Conservation (phyloP, 257 asterid genomes). For the Penstemon newberryi region DNA sequence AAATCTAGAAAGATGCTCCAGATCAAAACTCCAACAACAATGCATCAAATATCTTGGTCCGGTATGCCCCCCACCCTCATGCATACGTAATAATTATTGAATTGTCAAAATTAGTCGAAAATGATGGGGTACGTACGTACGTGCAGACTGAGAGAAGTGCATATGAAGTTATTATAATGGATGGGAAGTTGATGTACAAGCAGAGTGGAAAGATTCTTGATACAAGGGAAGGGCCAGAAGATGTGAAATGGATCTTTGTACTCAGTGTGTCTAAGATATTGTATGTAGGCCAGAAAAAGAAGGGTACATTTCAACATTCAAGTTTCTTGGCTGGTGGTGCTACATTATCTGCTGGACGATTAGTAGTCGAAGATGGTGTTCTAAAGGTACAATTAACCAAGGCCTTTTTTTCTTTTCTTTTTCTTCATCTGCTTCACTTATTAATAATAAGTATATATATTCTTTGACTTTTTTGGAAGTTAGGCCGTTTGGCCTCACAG, state of each 20-base stretch:
- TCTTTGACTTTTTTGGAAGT: background rate
- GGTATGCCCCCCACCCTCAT: conserved; percentile 41
- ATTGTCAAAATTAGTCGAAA: background rate
- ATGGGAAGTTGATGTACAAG: conserved; percentile 60
- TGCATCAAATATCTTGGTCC: conserved; percentile 92
- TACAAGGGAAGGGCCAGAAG: conserved; percentile 65
- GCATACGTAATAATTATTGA: background rate
- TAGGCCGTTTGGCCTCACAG: conserved; percentile 98
- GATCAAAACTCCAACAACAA: conserved; percentile 76
- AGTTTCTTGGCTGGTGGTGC: conserved; percentile 98
- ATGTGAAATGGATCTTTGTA: conserved; percentile 85
- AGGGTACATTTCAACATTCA: conserved; percentile 87
- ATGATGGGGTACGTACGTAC: background rate
- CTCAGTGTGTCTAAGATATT: conserved; percentile 63
- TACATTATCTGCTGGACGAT: conserved; percentile 82
- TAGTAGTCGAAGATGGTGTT: conserved; percentile 70
- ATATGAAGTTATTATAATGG: conserved; percentile 57
- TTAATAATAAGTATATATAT: background rate
- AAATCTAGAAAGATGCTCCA: conserved; percentile 65
- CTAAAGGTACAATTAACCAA: conserved; percentile 54
- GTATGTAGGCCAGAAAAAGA: conserved; percentile 73
- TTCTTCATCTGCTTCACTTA: background rate
- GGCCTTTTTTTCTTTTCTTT: background rate
- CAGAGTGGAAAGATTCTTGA: conserved; percentile 62
- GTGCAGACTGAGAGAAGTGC: conserved; percentile 65